Evolutionary conservation across 768 basidiomycete genomes (phyloP).

Genomic region (Myochromella boudieri): DNA sequence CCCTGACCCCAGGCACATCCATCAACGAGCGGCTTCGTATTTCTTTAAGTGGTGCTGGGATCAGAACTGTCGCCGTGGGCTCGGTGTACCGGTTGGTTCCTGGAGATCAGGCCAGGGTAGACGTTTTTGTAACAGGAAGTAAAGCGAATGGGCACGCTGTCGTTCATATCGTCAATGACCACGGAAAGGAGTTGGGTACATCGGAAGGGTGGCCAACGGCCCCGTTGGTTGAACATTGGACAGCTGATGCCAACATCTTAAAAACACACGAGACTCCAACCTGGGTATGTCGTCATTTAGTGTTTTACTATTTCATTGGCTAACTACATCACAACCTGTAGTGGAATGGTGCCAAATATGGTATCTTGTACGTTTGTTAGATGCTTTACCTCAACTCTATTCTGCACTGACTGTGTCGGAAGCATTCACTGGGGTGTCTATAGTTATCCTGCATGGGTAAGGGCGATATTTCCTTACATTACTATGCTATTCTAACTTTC

Average conservation of each 20-base stretch:
- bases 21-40: conserved; percentile 32
- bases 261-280: conserved; percentile 50
- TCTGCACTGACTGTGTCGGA: conserved; percentile 6
- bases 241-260: conserved; percentile 32
- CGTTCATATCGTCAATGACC: conserved; percentile 30
- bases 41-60: conserved; percentile 34
- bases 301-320: background rate
- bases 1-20: conserved; percentile 27
- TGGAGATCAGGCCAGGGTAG: conserved; percentile 48
- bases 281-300: conserved; percentile 37
- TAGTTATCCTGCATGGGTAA: conserved; percentile 45
- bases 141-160: conserved; percentile 26
- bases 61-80: conserved; percentile 44
- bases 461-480: background rate
- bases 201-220: conserved; percentile 37
- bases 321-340: conserved; percentile 17
- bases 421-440: conserved; percentile 54
- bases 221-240: conserved; percentile 40
- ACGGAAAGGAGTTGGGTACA: conserved; percentile 33
- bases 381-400: background rate
- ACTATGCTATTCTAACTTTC: conserved; percentile 1
- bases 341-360: conserved; percentile 55
- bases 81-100: conserved; percentile 45
- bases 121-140: conserved; percentile 45
- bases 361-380: conserved; percentile 47